Base-by-base conservation (phyloP, 2,329 filamentous ascomycete species). In the Colletotrichum incanum region DNA sequence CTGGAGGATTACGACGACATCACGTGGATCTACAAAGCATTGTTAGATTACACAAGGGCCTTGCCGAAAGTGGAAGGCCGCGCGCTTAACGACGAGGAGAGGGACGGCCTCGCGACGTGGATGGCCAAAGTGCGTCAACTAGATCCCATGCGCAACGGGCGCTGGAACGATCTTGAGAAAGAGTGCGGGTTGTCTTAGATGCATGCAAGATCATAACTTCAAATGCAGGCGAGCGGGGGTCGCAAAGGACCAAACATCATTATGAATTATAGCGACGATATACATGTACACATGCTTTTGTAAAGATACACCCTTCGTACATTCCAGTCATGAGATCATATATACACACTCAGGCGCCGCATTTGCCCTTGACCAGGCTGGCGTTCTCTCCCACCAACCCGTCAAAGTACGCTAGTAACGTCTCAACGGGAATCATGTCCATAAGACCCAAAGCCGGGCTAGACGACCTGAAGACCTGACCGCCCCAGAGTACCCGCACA, bases 1-100 rank as follows among this genome's bases (percentile, higher is more conserved):
- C 78, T 91, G 4, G 85, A 89, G 69, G 90, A 89, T 74, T 95
- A 89, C 73, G 73, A 79, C 5, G 83, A 88, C 62, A 80, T 84
- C 80, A 97, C 98, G 82, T 96, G 94, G 90, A 93, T 98, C 55
- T 97, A 98, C 79, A 94, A 97, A 81, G 93, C 93, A 6, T 85
- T 98, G 62, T 87, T 98, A 31, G 90, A 94, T 74, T 95, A 94
- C 78, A 91, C 92, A 1, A 79, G 92, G 39, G 83, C 85, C 41
- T 81, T 93, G n/a, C 86, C 85, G 67, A 80, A 81, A n/a, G 77
- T 93, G 72, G 87, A 87, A 76, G 81, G 83, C 81, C 77, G 83
- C 56, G 78, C 80, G 70, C 86, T 80, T 3, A 75, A 75, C 12
- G 69, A 73, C 1, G 79, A 83, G 7, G 85, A 89, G 74, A 82